Evolutionary conservation across 208 protist species (phyloP).

Genomic region (Leishmania aethiopica): DNA sequence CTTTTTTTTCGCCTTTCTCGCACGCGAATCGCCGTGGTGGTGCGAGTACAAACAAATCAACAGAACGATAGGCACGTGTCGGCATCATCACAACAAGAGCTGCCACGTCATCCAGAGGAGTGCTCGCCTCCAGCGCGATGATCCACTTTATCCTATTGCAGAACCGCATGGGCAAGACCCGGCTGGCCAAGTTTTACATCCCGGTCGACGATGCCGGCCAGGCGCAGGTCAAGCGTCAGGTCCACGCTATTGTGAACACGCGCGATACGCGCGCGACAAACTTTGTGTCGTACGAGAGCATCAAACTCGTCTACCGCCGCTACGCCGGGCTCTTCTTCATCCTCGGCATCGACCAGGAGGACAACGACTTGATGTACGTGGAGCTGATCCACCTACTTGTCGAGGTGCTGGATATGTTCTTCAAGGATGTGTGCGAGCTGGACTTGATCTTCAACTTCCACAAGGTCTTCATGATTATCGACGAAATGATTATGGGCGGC

Average conservation of each 20-base stretch:
- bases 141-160: constrained; percentile 99
- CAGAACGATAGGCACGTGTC: neutral
- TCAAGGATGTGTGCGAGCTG: constrained; percentile 99
- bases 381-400: constrained; percentile 99
- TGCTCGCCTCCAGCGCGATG: constrained; percentile 48
- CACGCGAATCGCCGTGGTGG: neutral
- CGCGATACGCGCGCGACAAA: constrained; percentile 96
- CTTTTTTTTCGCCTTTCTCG: no score
- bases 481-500: constrained; percentile 98
- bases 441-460: constrained; percentile 99
- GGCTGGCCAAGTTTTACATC: constrained; percentile 98
- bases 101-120: neutral
- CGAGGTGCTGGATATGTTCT: constrained; percentile 99
- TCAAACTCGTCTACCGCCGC: constrained; percentile 98
- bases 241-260: constrained; percentile 95
- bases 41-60: neutral
- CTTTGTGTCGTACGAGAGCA: constrained; percentile 96
- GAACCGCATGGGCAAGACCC: constrained; percentile 98
- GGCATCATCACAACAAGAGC: neutral
- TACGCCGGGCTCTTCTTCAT: constrained; percentile 99
- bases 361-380: constrained; percentile 98
- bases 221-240: constrained; percentile 93
- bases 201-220: constrained; percentile 96
- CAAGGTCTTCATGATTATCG: constrained; percentile 98
- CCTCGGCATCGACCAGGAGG: constrained; percentile 96